These are phyloP conservation scores for Candida glucosophila DNA, from an alignment of 1,139 yeast species.

Conservation along the genomic window DNA sequence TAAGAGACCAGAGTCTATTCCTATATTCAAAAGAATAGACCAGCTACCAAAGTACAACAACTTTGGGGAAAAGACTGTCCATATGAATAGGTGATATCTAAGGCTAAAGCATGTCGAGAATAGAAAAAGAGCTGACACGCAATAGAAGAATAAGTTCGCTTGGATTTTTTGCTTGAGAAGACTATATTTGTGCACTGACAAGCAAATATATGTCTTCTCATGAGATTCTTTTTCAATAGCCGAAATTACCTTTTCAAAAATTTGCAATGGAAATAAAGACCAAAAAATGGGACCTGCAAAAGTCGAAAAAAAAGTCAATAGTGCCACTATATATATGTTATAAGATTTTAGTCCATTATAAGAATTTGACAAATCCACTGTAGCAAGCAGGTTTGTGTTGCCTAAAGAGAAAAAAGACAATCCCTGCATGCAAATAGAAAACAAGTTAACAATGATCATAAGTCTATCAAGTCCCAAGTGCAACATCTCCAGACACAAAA, in stretches of 20 bases:
- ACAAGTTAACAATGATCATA: conserved; percentile 14
- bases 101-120: conserved; percentile 64
- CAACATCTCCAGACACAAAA: conserved; percentile 10
- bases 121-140: conserved; percentile 49
- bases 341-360: conserved; percentile 78
- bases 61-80: conserved; percentile 97
- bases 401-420: conserved; percentile 82
- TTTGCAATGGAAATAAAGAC: conserved; percentile 48
- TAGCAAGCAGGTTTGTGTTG: conserved; percentile 84
- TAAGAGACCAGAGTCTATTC: conserved; percentile 28
- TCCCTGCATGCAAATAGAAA: conserved; percentile 46
- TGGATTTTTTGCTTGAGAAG: background rate
- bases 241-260: conserved; percentile 28
- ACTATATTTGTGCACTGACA: background rate
- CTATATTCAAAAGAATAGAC: conserved; percentile 45
- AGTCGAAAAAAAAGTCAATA: conserved; percentile 71
- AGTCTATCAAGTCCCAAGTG: conserved; percentile 11
- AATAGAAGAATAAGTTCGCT: conserved; percentile 44
- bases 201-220: too few species aligned
- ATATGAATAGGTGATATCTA: conserved; percentile 81
- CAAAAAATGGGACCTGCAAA: conserved; percentile 83
- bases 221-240: background rate
- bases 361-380: conserved; percentile 84
- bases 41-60: conserved; percentile 74
- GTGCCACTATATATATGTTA: conserved; percentile 64